Conservation (phyloP, 768 basidiomycete species). For the Tylopilus balloui region DNA sequence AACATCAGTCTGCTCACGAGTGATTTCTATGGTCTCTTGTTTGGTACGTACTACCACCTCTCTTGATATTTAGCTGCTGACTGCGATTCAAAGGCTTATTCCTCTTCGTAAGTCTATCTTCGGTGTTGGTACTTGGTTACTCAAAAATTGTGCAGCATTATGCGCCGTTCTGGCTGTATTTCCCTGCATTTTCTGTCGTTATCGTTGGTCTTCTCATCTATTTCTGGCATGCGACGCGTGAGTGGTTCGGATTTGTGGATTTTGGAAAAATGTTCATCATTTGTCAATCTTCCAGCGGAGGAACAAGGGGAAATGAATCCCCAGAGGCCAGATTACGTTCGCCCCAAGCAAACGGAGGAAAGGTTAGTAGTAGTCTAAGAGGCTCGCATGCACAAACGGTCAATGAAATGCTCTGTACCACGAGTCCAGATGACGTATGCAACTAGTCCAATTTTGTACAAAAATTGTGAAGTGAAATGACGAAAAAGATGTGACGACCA, state of each 20-base stretch:
- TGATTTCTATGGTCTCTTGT: conserved; percentile 83
- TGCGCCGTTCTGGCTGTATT: conserved; percentile 85
- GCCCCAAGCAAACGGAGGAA: conserved; percentile 18
- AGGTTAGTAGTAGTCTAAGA: conserved; percentile 16
- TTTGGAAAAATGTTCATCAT: conserved; percentile 4
- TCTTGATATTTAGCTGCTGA: conserved; percentile 8
- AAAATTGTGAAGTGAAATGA: background rate
- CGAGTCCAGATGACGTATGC: background rate
- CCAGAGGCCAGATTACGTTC: conserved; percentile 55
- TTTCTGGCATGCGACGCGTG: conserved; percentile 84
- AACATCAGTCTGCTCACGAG: conserved; percentile 83
- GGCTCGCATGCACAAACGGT: background rate
- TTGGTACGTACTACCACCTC: conserved; percentile 37
- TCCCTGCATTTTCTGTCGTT: conserved; percentile 70
- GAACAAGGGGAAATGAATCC: conserved; percentile 65
- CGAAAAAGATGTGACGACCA: background rate
- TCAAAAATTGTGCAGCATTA: conserved; percentile 53
- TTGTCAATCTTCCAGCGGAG: conserved; percentile 47
- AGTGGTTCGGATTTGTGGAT: conserved; percentile 30
- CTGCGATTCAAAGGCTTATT: conserved; percentile 37
- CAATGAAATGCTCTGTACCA: background rate
- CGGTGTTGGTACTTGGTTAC: background rate
- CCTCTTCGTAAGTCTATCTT: conserved; percentile 42
- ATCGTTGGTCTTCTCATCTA: conserved; percentile 72
- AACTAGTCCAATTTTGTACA: background rate